These are phyloP conservation scores for Lumnitzera littorea DNA, from an alignment of 345 rosid genomes.

Conservation along the genomic window DNA sequence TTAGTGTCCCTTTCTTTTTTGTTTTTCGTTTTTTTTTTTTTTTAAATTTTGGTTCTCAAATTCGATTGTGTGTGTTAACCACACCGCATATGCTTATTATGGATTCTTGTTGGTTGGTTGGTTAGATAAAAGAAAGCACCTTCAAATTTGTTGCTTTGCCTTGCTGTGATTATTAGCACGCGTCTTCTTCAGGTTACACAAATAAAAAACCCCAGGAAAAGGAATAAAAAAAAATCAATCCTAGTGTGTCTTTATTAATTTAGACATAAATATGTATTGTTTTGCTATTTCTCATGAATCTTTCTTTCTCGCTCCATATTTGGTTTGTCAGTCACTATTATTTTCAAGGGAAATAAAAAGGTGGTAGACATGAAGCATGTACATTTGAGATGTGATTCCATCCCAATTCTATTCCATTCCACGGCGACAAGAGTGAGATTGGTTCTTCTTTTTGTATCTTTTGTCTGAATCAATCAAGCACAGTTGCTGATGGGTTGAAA, in stretches of 20 bases:
- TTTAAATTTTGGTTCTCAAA: neutral
- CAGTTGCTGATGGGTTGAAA: no score
- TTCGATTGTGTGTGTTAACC: constrained; percentile 1
- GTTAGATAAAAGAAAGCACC: constrained; percentile 8
- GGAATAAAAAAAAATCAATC: no score
- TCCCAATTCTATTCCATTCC: no score
- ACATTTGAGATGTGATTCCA: neutral
- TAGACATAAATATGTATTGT: no score
- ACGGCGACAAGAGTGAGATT: no score
- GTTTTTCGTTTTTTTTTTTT: constrained; percentile 15
- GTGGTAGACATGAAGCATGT: constrained; percentile 5
- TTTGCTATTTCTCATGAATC: no score
- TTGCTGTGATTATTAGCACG: constrained; percentile 4
- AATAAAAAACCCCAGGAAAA: no score
- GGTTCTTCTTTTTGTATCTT: no score
- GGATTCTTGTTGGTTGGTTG: constrained; percentile 8
- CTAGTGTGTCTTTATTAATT: no score
- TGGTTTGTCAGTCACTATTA: neutral
- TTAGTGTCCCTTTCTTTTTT: constrained; percentile 15
- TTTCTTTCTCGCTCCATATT: no score
- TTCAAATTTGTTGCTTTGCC: constrained; percentile 9
- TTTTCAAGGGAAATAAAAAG: neutral
- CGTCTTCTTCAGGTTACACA: neutral
- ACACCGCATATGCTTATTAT: constrained; percentile 4
- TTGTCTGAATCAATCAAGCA: no score